Evolutionary conservation across 805 yeast species (phyloP), one percentile per base, ranked within the genome.

Genomic region (Myxozyma kluyveri): DNA sequence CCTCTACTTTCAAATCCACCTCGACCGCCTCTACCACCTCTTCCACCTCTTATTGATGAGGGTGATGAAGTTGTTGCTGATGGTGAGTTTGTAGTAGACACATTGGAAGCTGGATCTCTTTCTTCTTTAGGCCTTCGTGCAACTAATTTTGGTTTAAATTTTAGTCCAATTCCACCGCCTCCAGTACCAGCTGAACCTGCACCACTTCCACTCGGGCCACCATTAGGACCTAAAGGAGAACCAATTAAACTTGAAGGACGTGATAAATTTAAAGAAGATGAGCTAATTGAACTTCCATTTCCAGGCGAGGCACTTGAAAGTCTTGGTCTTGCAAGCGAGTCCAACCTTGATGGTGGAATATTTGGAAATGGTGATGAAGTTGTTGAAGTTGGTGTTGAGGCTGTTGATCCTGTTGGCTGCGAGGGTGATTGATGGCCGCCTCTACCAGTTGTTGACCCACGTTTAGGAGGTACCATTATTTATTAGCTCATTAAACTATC

Each of bases 91-190:
- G 44, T 21, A 21, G 49, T 40, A 14, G 27, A 33, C 9, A 42
- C 33, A 3, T 54, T 54, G 14, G 60, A 57, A 1, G 48, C 44
- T 10, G 60, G 58, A 45, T 56, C 60, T 17, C 60, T 54, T 26
- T 56, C 60, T 53, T 84, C 88, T 60, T 85, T 83, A 3, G 87
- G 71, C 67, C 84, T 81, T 69, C 96, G 75, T 0, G 88, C 88
- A 40, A 87, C 91, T 1, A 75, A 81, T 67, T 87, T 87, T 1
- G 96, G 96, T 69, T 83, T 86, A 69, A 87, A 87, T 68, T 84
- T 86, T 17, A 56, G 47, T 2, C 57, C 59, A 18, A 46, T 41
- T 2, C 23, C 53, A 7, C 42, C 57, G 4, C 57, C 56, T 12
- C 43, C 37, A 10, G 24, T 22, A 14, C 49, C 46, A 4, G 53